These are phyloP conservation scores for Botrytis pseudocinerea DNA, from an alignment of 2,329 filamentous ascomycete genomes.

Conservation along the genomic window DNA sequence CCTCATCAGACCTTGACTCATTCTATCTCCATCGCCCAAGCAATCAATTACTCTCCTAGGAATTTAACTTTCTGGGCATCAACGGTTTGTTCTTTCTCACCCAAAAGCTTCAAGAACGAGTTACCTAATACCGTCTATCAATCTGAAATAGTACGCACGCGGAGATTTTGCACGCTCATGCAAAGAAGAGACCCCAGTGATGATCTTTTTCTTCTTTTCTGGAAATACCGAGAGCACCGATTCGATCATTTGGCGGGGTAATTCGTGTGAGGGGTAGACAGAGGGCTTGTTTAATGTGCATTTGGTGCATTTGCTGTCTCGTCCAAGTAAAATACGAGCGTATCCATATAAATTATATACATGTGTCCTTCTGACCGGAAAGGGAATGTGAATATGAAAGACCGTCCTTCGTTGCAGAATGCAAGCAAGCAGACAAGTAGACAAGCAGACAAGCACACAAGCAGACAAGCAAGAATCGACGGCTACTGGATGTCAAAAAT, in stretches of 20 bases:
- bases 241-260: constrained; percentile 10
- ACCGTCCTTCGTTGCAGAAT: not conserved
- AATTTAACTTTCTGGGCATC: constrained; percentile 5
- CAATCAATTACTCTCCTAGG: constrained; percentile 3
- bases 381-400: not conserved
- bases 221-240: not conserved
- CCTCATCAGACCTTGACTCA: not conserved
- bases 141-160: not conserved
- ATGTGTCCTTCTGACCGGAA: not conserved
- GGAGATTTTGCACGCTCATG: not conserved
- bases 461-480: not conserved
- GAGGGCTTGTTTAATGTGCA: not conserved
- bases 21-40: not conserved
- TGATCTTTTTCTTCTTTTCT: not conserved
- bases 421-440: not conserved
- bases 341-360: not conserved
- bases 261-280: not conserved
- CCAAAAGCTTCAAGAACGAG: not conserved
- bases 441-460: no score
- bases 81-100: not conserved
- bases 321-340: not conserved
- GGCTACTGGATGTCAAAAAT: not conserved
- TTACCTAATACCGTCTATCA: constrained; percentile 1
- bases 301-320: not conserved
- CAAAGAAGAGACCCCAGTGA: not conserved